These are phyloP conservation scores for Ceratorhiza oryzae-sativae DNA, from an alignment of 1,284 basidiomycete species.

Conservation along the genomic window DNA sequence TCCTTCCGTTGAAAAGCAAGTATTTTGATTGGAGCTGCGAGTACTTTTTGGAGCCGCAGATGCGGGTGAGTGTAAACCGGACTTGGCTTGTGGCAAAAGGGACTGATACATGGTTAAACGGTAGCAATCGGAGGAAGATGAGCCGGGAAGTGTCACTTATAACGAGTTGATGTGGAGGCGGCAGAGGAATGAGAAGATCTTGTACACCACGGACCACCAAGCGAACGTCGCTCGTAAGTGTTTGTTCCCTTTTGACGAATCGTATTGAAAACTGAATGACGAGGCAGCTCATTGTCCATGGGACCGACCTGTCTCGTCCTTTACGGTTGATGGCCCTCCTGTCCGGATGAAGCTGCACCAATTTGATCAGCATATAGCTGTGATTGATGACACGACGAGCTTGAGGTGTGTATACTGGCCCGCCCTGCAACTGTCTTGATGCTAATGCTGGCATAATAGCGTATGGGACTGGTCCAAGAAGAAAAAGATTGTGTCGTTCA, in stretches of 20 bases:
- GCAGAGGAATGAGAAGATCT: slow-evolving; percentile 85
- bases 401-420: slow-evolving; percentile 68
- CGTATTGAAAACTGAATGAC: slow-evolving; percentile 11
- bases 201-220: slow-evolving; percentile 74
- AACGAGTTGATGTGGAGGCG: slow-evolving; percentile 97
- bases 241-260: slow-evolving; percentile 8
- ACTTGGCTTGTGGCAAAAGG: not conserved
- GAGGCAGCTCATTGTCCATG: slow-evolving; percentile 65
- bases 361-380: slow-evolving; percentile 87
- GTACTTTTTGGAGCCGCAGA: slow-evolving; percentile 98
- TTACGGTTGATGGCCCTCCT: slow-evolving; percentile 75
- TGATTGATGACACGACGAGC: slow-evolving; percentile 86
- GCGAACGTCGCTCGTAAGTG: slow-evolving; percentile 74
- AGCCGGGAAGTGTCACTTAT: slow-evolving; percentile 92
- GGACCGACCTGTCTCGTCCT: slow-evolving; percentile 79
- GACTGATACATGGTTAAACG: slow-evolving; percentile 4
- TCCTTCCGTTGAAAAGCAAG: slow-evolving; percentile 85
- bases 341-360: slow-evolving; percentile 88
- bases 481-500: slow-evolving; percentile 81
- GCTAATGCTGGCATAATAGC: slow-evolving; percentile 55
- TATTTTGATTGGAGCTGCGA: slow-evolving; percentile 98
- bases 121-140: slow-evolving; percentile 92
- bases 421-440: not conserved
- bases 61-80: slow-evolving; percentile 71
- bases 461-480: slow-evolving; percentile 95